Conservation (phyloP, 768 basidiomycete genomes). For the Termitomyces titanicus region DNA sequence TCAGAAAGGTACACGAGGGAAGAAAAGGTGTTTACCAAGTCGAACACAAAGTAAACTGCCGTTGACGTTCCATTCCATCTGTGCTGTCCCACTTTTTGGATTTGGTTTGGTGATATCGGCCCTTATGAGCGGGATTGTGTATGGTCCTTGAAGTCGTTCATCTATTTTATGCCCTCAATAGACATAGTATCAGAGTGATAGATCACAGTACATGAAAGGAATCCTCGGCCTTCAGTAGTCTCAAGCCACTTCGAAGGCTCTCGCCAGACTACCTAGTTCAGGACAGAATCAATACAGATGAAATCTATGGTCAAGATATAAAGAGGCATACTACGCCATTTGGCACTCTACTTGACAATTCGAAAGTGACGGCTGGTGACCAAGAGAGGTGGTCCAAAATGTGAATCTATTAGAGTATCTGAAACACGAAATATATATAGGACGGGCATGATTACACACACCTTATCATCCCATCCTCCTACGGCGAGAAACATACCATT, state of each 20-base stretch:
- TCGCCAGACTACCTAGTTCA: conserved; percentile 69
- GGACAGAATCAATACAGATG: not conserved
- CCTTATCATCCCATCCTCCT: conserved; percentile 89
- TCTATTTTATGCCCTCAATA: conserved; percentile 35
- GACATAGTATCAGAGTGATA: not conserved
- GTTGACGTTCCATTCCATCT: conserved; percentile 79
- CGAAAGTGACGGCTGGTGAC: conserved; percentile 62
- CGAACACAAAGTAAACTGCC: conserved; percentile 73
- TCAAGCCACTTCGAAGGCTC: conserved; percentile 86
- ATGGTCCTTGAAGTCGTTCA: conserved; percentile 57
- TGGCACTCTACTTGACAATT: conserved; percentile 56
- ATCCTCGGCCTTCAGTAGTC: conserved; percentile 79
- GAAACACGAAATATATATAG: not conserved
- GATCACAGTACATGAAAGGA: conserved; percentile 68
- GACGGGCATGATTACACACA: conserved; percentile 22
- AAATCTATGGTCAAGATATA: not conserved
- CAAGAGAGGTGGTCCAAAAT: conserved; percentile 75
- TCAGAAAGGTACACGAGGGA: not conserved
- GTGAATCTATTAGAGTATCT: conserved; percentile 48
- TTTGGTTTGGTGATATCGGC: conserved; percentile 59
- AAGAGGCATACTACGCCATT: conserved; percentile 46
- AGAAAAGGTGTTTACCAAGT: conserved; percentile 47
- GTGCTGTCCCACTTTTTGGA: conserved; percentile 64
- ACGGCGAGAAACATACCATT: conserved; percentile 78
- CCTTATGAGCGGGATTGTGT: conserved; percentile 45